phyloP scores from a whole-genome alignment of 352 stramenopile genomes.

The Phytopythium montanum region DNA sequence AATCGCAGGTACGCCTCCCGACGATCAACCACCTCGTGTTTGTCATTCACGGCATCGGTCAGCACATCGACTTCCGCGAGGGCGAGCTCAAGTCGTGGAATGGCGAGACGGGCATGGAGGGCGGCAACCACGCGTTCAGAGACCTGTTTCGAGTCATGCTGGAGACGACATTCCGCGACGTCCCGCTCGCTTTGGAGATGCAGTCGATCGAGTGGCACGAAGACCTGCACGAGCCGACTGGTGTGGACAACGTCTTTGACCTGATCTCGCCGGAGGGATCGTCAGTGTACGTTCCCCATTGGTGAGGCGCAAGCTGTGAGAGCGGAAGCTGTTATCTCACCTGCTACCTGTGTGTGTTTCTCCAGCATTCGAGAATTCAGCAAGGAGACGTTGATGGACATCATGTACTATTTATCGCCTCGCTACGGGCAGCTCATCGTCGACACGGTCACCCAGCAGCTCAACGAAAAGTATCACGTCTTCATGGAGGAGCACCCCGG shows the following conservation, averaged over 20 bases:
- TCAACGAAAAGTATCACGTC: constrained; percentile 89
- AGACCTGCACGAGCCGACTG: constrained; percentile 82
- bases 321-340: not conserved
- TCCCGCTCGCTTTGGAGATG: constrained; percentile 81
- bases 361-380: constrained; percentile 88
- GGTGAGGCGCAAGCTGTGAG: not conserved
- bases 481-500: constrained; percentile 87
- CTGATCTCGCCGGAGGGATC: constrained; percentile 77
- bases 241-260: constrained; percentile 82
- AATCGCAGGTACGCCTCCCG: constrained; percentile 52
- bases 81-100: constrained; percentile 82
- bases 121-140: constrained; percentile 76
- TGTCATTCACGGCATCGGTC: constrained; percentile 83
- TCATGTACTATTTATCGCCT: constrained; percentile 92
- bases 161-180: constrained; percentile 77
- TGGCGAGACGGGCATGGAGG: constrained; percentile 58
- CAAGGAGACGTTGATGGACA: constrained; percentile 93
- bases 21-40: constrained; percentile 86
- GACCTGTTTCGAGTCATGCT: constrained; percentile 75
- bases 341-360: constrained; percentile 3
- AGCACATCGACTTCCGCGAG: constrained; percentile 85
- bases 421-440: constrained; percentile 90
- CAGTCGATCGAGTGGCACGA: constrained; percentile 91
- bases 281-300: constrained; percentile 38
- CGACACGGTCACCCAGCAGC: constrained; percentile 84